A percentile compares a stretch with the other conserved stretches of the same genome.
Conservation (phyloP, 2,329 filamentous ascomycete genomes). For the Colletotrichum chrysophilum region DNA sequence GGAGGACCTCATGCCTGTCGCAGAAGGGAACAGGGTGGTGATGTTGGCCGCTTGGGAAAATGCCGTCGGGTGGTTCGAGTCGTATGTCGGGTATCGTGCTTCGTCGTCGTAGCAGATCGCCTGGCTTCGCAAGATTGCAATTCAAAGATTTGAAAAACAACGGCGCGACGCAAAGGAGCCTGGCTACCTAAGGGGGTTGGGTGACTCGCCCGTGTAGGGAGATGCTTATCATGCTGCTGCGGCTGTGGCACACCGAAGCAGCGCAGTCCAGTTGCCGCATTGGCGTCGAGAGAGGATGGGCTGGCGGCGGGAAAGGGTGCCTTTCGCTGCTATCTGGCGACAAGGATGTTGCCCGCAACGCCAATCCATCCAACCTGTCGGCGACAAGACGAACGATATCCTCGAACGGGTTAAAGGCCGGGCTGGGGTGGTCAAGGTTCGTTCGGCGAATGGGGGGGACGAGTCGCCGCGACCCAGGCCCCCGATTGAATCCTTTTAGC, state of each 20-base stretch:
- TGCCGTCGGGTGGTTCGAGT: neutral
- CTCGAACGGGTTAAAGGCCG: constrained; percentile 6
- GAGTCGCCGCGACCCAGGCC: neutral
- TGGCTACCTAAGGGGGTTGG: constrained; percentile 9
- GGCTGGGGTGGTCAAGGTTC: neutral
- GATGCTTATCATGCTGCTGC: constrained; percentile 21
- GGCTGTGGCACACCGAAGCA: neutral
- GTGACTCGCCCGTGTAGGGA: neutral
- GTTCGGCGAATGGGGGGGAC: constrained; percentile 7
- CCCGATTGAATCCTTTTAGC: neutral
- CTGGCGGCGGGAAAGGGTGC: neutral
- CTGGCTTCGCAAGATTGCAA: neutral
- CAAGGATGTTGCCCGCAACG: constrained; percentile 11
- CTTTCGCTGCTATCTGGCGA: constrained; percentile 8
- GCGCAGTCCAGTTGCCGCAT: constrained; percentile 1
- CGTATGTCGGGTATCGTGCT: neutral
- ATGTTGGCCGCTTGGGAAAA: neutral
- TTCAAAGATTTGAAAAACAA: neutral
- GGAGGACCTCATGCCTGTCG: constrained; percentile 11
- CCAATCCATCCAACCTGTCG: neutral
- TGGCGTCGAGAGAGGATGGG: constrained; percentile 14
- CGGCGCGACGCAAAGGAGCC: neutral
- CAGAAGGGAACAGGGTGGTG: neutral
- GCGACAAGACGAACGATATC: constrained; percentile 4
- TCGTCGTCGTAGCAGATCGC: neutral